phyloP scores from a whole-genome alignment of 2,329 filamentous ascomycete genomes.

The Fusarium tupiense region DNA sequence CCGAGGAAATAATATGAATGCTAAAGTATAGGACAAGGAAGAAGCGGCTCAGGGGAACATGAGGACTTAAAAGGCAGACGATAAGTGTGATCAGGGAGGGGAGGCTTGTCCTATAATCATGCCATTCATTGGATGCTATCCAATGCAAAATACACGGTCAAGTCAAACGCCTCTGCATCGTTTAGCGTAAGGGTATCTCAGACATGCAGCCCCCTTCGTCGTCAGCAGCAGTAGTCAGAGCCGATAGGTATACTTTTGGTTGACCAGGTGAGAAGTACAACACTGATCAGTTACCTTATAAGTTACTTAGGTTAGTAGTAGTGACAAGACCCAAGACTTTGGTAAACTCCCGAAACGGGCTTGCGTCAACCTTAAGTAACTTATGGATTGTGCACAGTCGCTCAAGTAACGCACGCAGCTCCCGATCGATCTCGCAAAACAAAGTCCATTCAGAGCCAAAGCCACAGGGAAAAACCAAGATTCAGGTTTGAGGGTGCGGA shows the following conservation, averaged over 20 bases:
- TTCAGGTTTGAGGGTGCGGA: constrained; percentile 8
- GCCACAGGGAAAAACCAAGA: constrained; percentile 22
- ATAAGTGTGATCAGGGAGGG: constrained; percentile 21
- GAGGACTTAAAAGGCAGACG: constrained; percentile 5
- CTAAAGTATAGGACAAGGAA: constrained; percentile 25
- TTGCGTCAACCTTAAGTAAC: constrained; percentile 22
- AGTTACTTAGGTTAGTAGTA: not conserved
- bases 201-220: constrained; percentile 19
- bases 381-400: not conserved
- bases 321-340: constrained; percentile 1
- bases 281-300: not conserved
- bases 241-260: not conserved
- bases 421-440: constrained; percentile 21
- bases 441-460: not conserved
- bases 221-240: not conserved
- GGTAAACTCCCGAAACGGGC: not conserved
- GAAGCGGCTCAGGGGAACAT: not conserved
- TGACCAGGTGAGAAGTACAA: not conserved
- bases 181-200: constrained; percentile 9
- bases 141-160: constrained; percentile 7
- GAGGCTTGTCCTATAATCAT: not conserved
- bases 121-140: constrained; percentile 2
- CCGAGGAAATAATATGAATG: not conserved
- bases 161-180: constrained; percentile 29
- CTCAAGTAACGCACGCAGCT: not conserved